Evolutionary conservation across 176 grass and related monocot genomes (phyloP), one percentile per base, ranked within the genome.

Genomic region (Leersia perrieri): DNA sequence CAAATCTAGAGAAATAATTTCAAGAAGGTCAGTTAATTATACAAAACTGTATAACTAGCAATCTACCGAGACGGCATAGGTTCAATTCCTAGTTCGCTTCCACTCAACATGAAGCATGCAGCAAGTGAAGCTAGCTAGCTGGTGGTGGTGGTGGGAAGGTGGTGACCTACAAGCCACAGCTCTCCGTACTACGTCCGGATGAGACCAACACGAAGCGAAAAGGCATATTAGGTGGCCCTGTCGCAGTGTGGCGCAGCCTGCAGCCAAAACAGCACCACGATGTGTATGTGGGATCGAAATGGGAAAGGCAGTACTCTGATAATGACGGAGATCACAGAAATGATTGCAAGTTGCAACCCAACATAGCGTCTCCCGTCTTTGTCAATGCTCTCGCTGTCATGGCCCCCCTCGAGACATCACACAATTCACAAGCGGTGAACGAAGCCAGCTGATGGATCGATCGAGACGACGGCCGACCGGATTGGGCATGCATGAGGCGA

Each of bases 261-360:
- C 26, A 57, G 65, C 75, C 47, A 68, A 80, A 34, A 30, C 69
- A 14, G 26, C 44, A 22, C 33, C 28, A 11, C 70, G 53, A 58
- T 58, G 44, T 32, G n/a, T n/a, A n/a, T n/a, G 49, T 53, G 49
- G 42, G 73, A 32, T 65, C 3, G 68, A 49, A 51, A 60, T 45
- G 55, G 28, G 57, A 11, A 2, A 60, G 16, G 9, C 9, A 11
- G 20, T 9, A 58, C n/a, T 14, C 34, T 47, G 60, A 57, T 53
- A 10, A 26, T 8, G 83, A 27, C 41, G 61, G 42, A 63, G 60
- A 88, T 79, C 51, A 32, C 75, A 53, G 32, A 32, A 63, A 84
- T 69, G 61, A 74, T 88, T 80, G 62, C 70, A 61, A 49, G 68
- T 88, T 80, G 62, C 70, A 61, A 49, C n/a, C 29, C 23, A 88